Evolutionary conservation across 2,329 filamentous ascomycete genomes (phyloP).

Genomic region (Emmonsia crescens): DNA sequence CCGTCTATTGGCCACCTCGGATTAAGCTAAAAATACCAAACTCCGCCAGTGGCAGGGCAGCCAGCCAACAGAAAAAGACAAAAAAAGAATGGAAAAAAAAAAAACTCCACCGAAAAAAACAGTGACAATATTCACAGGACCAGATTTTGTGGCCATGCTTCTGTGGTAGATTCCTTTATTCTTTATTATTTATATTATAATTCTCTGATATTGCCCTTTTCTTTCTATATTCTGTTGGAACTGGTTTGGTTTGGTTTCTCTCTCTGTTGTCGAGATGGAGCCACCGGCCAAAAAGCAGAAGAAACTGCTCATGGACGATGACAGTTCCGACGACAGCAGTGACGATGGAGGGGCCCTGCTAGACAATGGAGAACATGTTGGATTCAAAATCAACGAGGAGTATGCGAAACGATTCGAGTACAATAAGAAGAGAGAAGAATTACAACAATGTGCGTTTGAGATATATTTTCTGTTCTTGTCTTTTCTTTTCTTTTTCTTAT

Average conservation of each 20-base stretch:
- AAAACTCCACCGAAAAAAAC: slow-evolving; percentile 5
- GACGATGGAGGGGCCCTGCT: slow-evolving; percentile 31
- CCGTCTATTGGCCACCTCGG: slow-evolving; percentile 1
- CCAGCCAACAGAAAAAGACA: too few relatives aligned
- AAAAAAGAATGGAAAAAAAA: background rate
- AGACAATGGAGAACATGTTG: slow-evolving; percentile 23
- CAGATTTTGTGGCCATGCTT: background rate
- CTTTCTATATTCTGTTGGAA: background rate
- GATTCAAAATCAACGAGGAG: slow-evolving; percentile 78
- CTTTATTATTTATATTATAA: background rate
- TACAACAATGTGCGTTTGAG: slow-evolving; percentile 40
- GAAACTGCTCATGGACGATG: slow-evolving; percentile 31
- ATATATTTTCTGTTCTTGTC: background rate
- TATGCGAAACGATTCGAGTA: slow-evolving; percentile 85
- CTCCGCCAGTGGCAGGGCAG: background rate
- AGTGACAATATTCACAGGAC: too few relatives aligned
- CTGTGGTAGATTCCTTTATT: background rate
- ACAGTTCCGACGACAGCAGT: slow-evolving; percentile 28
- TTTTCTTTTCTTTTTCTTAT: background rate
- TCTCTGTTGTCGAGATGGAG: slow-evolving; percentile 23
- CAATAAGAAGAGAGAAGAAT: slow-evolving; percentile 93
- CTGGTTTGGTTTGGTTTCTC: background rate
- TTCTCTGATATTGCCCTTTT: background rate
- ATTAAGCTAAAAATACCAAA: background rate
- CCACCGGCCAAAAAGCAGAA: slow-evolving; percentile 32